Evolutionary conservation across 768 basidiomycete genomes (phyloP).

Genomic region (Termitomyces sp.): DNA sequence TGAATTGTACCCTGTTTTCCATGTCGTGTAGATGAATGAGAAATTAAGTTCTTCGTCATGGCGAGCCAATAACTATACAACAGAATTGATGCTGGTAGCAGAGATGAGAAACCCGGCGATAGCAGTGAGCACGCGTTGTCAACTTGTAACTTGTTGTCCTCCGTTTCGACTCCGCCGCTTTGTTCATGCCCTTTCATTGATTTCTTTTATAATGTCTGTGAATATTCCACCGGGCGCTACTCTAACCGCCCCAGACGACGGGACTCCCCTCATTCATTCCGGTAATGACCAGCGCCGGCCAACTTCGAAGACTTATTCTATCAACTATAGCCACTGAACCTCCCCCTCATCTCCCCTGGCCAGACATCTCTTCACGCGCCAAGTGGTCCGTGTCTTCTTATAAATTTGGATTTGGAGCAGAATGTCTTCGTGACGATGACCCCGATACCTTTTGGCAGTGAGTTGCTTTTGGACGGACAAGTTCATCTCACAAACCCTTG

Average conservation of each 20-base stretch:
- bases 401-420: slow-evolving; percentile 95
- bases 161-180: background rate
- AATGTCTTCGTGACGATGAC: slow-evolving; percentile 85
- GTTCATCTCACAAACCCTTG: background rate
- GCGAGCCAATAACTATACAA: too few species aligned
- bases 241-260: slow-evolving; percentile 25
- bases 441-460: slow-evolving; percentile 98
- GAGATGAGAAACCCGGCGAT: too few species aligned
- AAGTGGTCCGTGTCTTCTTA: slow-evolving; percentile 96
- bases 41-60: too few species aligned
- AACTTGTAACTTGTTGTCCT: too few species aligned
- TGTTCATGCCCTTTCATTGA: background rate
- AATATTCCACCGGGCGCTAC: slow-evolving; percentile 18
- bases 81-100: too few species aligned
- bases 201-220: slow-evolving; percentile 12
- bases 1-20: too few species aligned
- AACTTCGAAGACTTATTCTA: slow-evolving; percentile 6
- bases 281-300: slow-evolving; percentile 17
- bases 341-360: slow-evolving; percentile 63
- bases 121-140: too few species aligned
- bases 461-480: slow-evolving; percentile 27
- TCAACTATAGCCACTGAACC: slow-evolving; percentile 32
- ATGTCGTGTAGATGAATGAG: too few species aligned
- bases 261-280: slow-evolving; percentile 32
- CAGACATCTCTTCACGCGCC: slow-evolving; percentile 83